Evolutionary conservation across 2,329 filamentous ascomycete genomes (phyloP), one percentile per base, ranked within the genome.

Genomic region (Seiridium unicorne): DNA sequence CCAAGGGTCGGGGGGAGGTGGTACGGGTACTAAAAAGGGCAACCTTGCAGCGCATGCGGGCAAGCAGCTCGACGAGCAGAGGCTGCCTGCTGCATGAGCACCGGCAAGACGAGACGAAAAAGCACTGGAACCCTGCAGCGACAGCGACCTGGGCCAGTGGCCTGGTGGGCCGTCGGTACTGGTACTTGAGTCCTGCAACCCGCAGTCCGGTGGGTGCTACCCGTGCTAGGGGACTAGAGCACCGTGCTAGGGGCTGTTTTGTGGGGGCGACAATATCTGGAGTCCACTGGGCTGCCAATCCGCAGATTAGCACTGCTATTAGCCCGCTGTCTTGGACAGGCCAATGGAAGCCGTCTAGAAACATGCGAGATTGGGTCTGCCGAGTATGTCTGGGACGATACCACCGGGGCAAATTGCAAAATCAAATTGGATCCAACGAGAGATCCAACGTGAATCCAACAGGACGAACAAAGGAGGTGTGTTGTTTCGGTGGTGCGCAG

Each of bases 321-420:
- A 57, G 54, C 44, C 34, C 31, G 38, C 44, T 34, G 10, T 57
- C 26, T 34, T 46, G 13, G 36, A 36, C 26, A 32, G 34, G 46
- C 32, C 13, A 49, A 58, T 58, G 46, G 55, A 58, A 58, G 46
- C 42, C 46, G 46, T 58, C 55, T 58, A 58, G 55, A 58, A 58
- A 51, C 13, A 44, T 58, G 55, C 55, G 55, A 51, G 35, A 58
- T 58, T 58, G 55, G 55, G 55, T 34, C 49, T 46, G 44, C 44
- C 42, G 46, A 51, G 38, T 35, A 36, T 13, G 10, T 53, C 49
- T 38, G 49, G 49, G 49, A 36, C 35, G 49, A 35, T 13, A 38
- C 18, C n/a, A 35, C 18, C 49, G 32, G 49, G 49, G 49, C 34
- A 53, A 40, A 53, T 53, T 53, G 35, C 32, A 49, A 32, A 32